Conservation (phyloP, 1,139 yeast genomes). For the Suhomyces yuchorum region DNA sequence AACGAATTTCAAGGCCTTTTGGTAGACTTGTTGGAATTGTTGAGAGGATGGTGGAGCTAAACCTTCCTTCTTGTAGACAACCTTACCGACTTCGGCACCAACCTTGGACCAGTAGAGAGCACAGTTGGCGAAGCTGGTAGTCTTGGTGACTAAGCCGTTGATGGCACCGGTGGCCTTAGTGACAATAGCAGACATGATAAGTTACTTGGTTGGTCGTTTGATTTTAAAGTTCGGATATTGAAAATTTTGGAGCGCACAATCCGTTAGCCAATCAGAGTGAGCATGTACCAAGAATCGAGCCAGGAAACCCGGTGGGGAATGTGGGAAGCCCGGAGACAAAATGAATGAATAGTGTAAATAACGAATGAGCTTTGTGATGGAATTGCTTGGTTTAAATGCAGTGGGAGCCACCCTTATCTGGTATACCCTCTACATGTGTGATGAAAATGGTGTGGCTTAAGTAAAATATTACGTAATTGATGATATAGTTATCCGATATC, state of each 20-base stretch:
- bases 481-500: background rate
- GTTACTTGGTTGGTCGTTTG: conserved; percentile 1
- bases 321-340: background rate
- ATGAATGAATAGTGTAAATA: background rate
- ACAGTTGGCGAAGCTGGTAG: conserved; percentile 46
- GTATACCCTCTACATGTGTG: background rate
- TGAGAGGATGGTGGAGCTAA: conserved; percentile 85
- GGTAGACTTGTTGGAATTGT: conserved; percentile 79
- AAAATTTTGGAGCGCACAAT: conserved; percentile 14
- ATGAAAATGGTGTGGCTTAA: background rate
- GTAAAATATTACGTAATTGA: background rate
- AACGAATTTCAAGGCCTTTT: conserved; percentile 42
- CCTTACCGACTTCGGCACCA: conserved; percentile 82
- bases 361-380: too few relatives aligned
- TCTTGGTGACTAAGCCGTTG: conserved; percentile 39
- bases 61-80: conserved; percentile 88
- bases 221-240: conserved; percentile 6
- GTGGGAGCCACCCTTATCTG: too few relatives aligned
- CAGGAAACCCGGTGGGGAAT: background rate
- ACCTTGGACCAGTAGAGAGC: conserved; percentile 90
- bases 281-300: conserved; percentile 1
- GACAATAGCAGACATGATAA: conserved; percentile 49
- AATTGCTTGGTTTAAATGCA: too few relatives aligned
- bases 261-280: conserved; percentile 10
- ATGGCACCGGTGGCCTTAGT: conserved; percentile 50